Percentiles rank a stretch among this genome's conserved stretches.
These are phyloP conservation scores for Talaromyces ruber DNA, from an alignment of 495 filamentous ascomycete genomes.

Conservation along the genomic window DNA sequence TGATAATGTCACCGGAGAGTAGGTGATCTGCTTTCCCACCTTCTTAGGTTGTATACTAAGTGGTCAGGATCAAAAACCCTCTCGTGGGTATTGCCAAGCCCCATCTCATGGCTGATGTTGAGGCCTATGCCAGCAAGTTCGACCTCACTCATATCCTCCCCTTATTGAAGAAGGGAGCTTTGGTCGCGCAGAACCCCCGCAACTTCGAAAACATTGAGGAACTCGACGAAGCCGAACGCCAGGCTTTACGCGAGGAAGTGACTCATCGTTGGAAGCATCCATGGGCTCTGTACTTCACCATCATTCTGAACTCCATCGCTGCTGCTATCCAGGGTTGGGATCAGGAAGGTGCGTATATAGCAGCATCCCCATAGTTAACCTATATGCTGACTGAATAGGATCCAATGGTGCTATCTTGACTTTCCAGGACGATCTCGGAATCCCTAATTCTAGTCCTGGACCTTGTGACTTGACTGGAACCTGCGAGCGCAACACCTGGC, in stretches of 20 bases:
- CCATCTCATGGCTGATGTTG: constrained; percentile 46
- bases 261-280: constrained; percentile 60
- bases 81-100: constrained; percentile 45
- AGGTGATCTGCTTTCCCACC: neutral
- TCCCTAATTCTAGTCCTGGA: constrained; percentile 24
- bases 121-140: constrained; percentile 44
- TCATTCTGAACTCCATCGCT: constrained; percentile 62
- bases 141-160: constrained; percentile 40
- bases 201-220: constrained; percentile 45
- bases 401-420: constrained; percentile 67
- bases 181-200: constrained; percentile 54
- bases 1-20: constrained; percentile 12
- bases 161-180: constrained; percentile 50
- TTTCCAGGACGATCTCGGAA: constrained; percentile 45
- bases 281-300: constrained; percentile 52
- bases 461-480: constrained; percentile 23
- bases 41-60: neutral
- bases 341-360: constrained; percentile 39
- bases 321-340: constrained; percentile 62
- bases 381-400: constrained; percentile 23
- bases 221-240: constrained; percentile 46
- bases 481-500: constrained; percentile 28
- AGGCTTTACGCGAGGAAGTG: constrained; percentile 44
- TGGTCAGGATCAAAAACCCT: constrained; percentile 46
- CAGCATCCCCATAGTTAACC: neutral